Percentiles rank a stretch among this genome's conserved stretches.
Evolutionary conservation across 352 stramenopile genomes (phyloP).

Genomic region (Pythium guiyangense): DNA sequence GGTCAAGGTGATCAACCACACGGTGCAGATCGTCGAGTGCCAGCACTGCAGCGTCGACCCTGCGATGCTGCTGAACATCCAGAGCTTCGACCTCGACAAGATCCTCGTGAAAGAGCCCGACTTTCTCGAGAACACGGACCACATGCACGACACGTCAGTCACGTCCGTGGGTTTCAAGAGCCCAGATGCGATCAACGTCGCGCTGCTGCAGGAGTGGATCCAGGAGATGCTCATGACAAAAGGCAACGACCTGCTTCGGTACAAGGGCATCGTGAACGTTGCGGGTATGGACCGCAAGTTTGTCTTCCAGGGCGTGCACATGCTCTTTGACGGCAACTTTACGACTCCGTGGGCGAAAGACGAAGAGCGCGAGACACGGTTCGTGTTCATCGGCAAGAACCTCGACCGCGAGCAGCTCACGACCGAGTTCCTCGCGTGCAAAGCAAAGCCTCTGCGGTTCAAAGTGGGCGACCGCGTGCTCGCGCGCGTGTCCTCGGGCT

Average conservation of each 20-base stretch:
- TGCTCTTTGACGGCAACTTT: conserved; percentile 93
- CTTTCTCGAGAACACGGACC: conserved; percentile 39
- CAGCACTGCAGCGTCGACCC: conserved; percentile 43
- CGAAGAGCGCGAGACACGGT: conserved; percentile 85
- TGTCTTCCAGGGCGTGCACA: conserved; percentile 96
- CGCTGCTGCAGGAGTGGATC: conserved; percentile 95
- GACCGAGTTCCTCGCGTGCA: conserved; percentile 37
- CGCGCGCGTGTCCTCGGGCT: conserved; percentile 33
- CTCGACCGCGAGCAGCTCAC: conserved; percentile 63
- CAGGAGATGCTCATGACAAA: conserved; percentile 88
- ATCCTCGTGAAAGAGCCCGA: conserved; percentile 45
- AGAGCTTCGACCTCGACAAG: conserved; percentile 43
- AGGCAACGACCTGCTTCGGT: conserved; percentile 90
- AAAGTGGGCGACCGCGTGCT: conserved; percentile 36
- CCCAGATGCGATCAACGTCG: conserved; percentile 69
- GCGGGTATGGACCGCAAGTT: conserved; percentile 91
- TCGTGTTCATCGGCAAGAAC: conserved; percentile 95
- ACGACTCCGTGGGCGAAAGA: conserved; percentile 76
- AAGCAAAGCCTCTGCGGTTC: conserved; percentile 32
- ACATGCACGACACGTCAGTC: conserved; percentile 38
- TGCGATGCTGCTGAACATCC: conserved; percentile 31
- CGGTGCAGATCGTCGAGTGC: conserved; percentile 43
- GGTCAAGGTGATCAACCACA: conserved; percentile 47
- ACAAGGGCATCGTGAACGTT: conserved; percentile 93
- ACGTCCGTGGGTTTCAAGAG: conserved; percentile 36